A percentile compares a stretch with the other conserved stretches of the same genome.
These are phyloP conservation scores for Pontederia paniculata DNA, from an alignment of 176 grass and related monocot genomes.

Conservation along the genomic window DNA sequence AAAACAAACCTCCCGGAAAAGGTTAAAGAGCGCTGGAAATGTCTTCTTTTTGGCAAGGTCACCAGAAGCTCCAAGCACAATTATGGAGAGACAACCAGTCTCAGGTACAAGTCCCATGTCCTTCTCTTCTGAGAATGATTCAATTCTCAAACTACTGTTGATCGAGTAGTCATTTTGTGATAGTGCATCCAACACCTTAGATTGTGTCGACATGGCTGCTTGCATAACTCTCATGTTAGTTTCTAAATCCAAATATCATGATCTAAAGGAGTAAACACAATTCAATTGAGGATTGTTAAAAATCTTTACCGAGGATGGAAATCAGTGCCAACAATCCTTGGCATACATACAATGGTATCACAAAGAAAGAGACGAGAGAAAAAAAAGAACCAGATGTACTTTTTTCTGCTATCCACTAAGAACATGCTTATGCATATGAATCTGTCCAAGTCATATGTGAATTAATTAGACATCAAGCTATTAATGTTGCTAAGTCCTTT, in stretches of 20 bases:
- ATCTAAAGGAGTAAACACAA: neutral
- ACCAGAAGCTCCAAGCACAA: slow-evolving; percentile 95
- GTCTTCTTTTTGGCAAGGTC: slow-evolving; percentile 99
- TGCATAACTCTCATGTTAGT: neutral
- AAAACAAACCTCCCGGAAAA: slow-evolving; percentile 67
- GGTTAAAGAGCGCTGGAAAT: slow-evolving; percentile 89
- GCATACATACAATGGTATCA: too few species aligned
- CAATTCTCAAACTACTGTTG: slow-evolving; percentile 34
- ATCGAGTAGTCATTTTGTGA: neutral
- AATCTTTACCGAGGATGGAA: too few species aligned
- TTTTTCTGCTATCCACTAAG: too few species aligned
- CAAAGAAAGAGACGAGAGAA: too few species aligned
- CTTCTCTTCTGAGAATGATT: slow-evolving; percentile 51
- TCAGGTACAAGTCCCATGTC: slow-evolving; percentile 42
- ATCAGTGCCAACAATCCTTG: too few species aligned
- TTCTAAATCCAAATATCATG: neutral
- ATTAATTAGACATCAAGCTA: too few species aligned
- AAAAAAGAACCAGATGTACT: too few species aligned
- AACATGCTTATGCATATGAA: too few species aligned
- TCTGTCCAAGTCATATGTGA: too few species aligned
- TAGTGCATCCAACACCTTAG: neutral
- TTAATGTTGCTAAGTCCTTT: too few species aligned
- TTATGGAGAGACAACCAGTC: slow-evolving; percentile 60
- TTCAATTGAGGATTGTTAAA: too few species aligned
- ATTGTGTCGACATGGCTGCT: slow-evolving; percentile 4